Percentiles rank a stretch among this genome's conserved stretches.
Conservation (phyloP, 1,139 yeast genomes). For the Zygotorulaspora mrakii region DNA sequence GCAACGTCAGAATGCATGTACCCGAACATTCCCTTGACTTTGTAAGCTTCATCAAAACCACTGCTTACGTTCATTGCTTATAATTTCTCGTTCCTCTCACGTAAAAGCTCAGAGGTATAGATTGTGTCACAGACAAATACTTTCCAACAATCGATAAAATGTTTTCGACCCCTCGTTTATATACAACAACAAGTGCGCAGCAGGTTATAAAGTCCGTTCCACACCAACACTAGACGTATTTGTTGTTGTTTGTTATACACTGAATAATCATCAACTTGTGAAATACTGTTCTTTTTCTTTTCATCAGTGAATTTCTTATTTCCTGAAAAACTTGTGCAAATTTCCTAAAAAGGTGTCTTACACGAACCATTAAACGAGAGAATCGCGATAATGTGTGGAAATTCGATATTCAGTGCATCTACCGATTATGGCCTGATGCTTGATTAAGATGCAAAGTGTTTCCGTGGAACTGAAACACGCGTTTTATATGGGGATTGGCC, state of each 20-base stretch:
- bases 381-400: constrained; percentile 1
- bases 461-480: neutral
- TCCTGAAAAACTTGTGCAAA: neutral
- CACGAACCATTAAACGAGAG: constrained; percentile 1
- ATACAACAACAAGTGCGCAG: neutral
- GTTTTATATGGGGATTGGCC: neutral
- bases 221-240: constrained; percentile 1
- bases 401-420: neutral
- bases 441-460: neutral
- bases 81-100: constrained; percentile 1
- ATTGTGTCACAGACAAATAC: neutral
- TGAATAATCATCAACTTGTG: no score
- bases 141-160: constrained; percentile 1
- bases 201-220: neutral
- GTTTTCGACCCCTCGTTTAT: constrained; percentile 2
- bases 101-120: no score
- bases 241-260: constrained; percentile 2
- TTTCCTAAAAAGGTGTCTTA: constrained; percentile 2
- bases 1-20: constrained; percentile 23
- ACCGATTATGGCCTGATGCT: neutral
- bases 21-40: constrained; percentile 18
- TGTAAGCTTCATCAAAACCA: constrained; percentile 15
- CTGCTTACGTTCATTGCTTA: constrained; percentile 8
- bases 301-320: constrained; percentile 1
- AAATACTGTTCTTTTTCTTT: constrained; percentile 3